Percentiles rank a stretch among this genome's conserved stretches.
These are phyloP conservation scores for Chaetomium tenue DNA, from an alignment of 495 filamentous ascomycete species.

Conservation along the genomic window DNA sequence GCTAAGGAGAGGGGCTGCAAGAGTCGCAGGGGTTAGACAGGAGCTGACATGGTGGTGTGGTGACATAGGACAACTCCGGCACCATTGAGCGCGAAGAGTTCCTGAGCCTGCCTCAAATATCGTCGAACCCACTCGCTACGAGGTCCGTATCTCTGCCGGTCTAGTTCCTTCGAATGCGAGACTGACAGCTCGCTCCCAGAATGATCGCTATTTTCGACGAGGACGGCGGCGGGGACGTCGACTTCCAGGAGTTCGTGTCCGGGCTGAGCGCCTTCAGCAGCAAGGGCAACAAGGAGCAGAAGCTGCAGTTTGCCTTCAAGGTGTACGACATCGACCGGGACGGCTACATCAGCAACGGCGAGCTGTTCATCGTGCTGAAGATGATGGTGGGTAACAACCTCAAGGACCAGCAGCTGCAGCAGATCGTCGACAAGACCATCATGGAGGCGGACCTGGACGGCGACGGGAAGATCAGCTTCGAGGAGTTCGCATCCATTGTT, in stretches of 20 bases:
- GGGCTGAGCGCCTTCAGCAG: constrained; percentile 92
- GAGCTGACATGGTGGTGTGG: neutral
- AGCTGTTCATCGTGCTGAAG: constrained; percentile 98
- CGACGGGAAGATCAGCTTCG: constrained; percentile 98
- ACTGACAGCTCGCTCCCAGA: constrained; percentile 41
- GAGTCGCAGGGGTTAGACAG: neutral
- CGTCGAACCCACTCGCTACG: constrained; percentile 94
- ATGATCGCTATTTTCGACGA: constrained; percentile 99
- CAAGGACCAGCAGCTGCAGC: constrained; percentile 98
- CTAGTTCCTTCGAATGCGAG: neutral
- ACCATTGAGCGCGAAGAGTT: constrained; percentile 99
- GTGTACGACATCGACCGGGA: constrained; percentile 99
- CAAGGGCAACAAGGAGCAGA: constrained; percentile 99
- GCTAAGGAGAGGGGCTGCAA: neutral
- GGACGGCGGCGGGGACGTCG: constrained; percentile 95
- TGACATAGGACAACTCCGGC: constrained; percentile 82
- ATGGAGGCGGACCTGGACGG: constrained; percentile 97
- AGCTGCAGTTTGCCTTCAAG: constrained; percentile 96
- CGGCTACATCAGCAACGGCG: constrained; percentile 97
- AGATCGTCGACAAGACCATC: constrained; percentile 99
- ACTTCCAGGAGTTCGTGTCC: constrained; percentile 98
- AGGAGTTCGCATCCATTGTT: constrained; percentile 98
- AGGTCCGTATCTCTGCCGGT: constrained; percentile 51
- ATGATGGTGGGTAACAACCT: constrained; percentile 99
- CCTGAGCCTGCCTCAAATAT: constrained; percentile 93